phyloP scores from a whole-genome alignment of 306 rosid genomes.

The Cucurbita pepo region DNA sequence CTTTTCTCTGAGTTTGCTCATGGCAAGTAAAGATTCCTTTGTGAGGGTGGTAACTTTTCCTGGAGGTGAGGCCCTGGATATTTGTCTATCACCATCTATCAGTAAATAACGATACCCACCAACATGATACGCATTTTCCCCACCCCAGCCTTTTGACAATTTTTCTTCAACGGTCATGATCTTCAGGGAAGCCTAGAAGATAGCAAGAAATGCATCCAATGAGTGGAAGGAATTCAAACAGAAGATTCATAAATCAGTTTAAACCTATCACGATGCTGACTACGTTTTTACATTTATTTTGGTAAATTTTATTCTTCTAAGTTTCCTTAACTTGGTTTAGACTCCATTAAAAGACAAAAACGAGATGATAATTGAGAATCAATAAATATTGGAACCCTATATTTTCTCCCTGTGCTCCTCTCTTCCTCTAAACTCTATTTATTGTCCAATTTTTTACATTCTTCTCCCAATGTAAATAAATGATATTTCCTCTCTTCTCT shows the following conservation, averaged over 20 bases:
- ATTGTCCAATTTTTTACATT: background rate
- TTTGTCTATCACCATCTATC: conserved; percentile 62
- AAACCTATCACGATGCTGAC: background rate
- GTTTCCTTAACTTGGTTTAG: background rate
- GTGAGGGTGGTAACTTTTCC: conserved; percentile 81
- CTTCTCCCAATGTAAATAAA: background rate
- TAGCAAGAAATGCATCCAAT: conserved; percentile 12
- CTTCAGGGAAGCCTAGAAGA: conserved; percentile 58
- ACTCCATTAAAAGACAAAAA: background rate
- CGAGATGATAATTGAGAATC: background rate
- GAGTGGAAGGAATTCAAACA: background rate
- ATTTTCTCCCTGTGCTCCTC: background rate
- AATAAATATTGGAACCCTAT: background rate
- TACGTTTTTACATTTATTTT: background rate
- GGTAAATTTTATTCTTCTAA: background rate
- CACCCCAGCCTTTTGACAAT: conserved; percentile 95
- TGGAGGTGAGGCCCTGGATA: conserved; percentile 93
- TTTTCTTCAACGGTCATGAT: conserved; percentile 86
- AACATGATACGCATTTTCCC: conserved; percentile 95
- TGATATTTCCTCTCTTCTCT: background rate
- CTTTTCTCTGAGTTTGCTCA: conserved; percentile 75
- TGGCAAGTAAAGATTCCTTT: conserved; percentile 82
- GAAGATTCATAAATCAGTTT: background rate
- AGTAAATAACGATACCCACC: conserved; percentile 82
- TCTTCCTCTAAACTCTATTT: background rate